Conservation (phyloP, 495 filamentous ascomycete species). For the Lentithecium fluviatile region DNA sequence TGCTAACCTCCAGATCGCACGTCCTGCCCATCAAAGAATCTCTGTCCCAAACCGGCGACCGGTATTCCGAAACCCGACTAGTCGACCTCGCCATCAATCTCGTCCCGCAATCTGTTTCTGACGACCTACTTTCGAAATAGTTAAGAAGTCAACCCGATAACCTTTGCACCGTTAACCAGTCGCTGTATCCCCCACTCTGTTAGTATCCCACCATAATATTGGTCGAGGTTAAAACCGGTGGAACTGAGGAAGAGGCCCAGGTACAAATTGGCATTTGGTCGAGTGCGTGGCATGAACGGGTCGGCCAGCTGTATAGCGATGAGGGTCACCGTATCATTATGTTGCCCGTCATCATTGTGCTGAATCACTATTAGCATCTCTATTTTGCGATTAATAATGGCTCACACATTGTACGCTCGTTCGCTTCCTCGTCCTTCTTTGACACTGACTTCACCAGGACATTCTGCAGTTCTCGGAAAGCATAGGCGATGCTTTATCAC, state of each 20-base stretch:
- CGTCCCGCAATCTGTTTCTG: conserved; percentile 12
- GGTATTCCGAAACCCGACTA: conserved; percentile 14
- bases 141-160: conserved; percentile 14
- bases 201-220: conserved; percentile 21
- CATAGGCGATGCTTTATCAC: neutral
- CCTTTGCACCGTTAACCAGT: conserved; percentile 23
- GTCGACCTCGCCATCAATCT: conserved; percentile 25
- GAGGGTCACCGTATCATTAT: conserved; percentile 9
- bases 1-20: conserved; percentile 16
- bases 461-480: conserved; percentile 5
- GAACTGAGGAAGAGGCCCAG: conserved; percentile 20
- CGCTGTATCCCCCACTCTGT: conserved; percentile 22
- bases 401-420: conserved; percentile 1
- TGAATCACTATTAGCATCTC: conserved; percentile 17
- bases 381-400: conserved; percentile 1
- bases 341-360: conserved; percentile 18
- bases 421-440: neutral
- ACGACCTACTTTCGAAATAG: conserved; percentile 23
- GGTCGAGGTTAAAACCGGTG: conserved; percentile 15
- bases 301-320: conserved; percentile 6
- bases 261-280: conserved; percentile 17
- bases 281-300: conserved; percentile 19
- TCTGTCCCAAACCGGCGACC: conserved; percentile 12
- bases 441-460: neutral
- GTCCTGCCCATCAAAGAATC: conserved; percentile 11